phyloP scores from a whole-genome alignment of 2,329 filamentous ascomycete genomes.

The Fusarium sp. region DNA sequence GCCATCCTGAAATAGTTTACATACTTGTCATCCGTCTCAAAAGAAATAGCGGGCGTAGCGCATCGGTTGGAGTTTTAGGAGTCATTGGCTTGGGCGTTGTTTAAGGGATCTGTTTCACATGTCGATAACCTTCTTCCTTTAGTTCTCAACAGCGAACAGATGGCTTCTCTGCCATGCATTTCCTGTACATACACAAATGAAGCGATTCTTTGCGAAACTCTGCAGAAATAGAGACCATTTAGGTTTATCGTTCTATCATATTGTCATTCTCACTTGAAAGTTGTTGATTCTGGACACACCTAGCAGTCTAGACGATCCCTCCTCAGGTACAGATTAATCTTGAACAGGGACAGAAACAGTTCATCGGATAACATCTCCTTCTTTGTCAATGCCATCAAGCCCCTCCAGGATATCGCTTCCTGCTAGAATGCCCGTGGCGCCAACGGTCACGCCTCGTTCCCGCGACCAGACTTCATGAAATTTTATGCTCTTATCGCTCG shows the following conservation, averaged over 20 bases:
- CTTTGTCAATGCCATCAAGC: constrained; percentile 81
- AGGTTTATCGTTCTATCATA: constrained; percentile 8
- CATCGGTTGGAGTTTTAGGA: constrained; percentile 40
- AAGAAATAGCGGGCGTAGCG: constrained; percentile 28
- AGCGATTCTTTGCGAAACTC: neutral
- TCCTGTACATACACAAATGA: constrained; percentile 16
- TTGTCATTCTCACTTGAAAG: constrained; percentile 23
- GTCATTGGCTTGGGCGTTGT: constrained; percentile 9
- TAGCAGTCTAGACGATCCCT: constrained; percentile 24
- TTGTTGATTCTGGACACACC: constrained; percentile 14
- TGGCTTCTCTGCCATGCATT: neutral
- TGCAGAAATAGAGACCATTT: neutral
- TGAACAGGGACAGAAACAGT: neutral
- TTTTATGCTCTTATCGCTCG: constrained; percentile 91
- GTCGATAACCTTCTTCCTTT: constrained; percentile 1
- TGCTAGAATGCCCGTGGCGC: constrained; percentile 72
- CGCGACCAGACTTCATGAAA: constrained; percentile 96
- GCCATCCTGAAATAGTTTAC: constrained; percentile 75
- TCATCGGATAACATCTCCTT: constrained; percentile 77
- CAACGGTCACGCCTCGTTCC: constrained; percentile 63
- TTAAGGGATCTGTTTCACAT: neutral
- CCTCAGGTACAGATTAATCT: constrained; percentile 1
- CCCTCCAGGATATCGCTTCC: constrained; percentile 88
- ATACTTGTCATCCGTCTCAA: neutral
- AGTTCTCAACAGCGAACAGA: neutral